Percentiles rank a stretch among this genome's conserved stretches.
phyloP scores from a whole-genome alignment of 306 rosid species.

The Morella rubra region DNA sequence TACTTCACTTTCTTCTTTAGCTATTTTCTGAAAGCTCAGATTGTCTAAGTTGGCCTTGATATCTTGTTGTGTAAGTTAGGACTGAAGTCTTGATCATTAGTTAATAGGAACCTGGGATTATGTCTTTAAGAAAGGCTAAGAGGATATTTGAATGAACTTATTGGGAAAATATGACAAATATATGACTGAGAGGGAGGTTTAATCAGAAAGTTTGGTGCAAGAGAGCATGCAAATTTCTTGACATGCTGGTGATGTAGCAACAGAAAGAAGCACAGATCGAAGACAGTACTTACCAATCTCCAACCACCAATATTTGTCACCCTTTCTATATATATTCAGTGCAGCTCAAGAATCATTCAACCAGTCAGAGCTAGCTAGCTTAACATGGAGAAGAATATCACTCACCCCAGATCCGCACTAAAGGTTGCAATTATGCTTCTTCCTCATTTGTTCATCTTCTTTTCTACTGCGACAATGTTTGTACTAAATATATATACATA shows the following conservation, averaged over 20 bases:
- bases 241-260: constrained; percentile 86
- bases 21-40: neutral
- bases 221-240: constrained; percentile 58
- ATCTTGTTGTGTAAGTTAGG: neutral
- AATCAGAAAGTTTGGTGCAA: constrained; percentile 96
- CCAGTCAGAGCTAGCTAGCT: constrained; percentile 2
- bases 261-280: constrained; percentile 43
- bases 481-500: constrained; percentile 31
- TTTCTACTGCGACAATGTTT: constrained; percentile 11
- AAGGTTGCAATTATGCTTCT: constrained; percentile 49
- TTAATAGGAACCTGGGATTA: constrained; percentile 29
- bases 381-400: constrained; percentile 67
- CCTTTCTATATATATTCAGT: constrained; percentile 38
- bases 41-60: neutral
- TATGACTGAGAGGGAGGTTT: constrained; percentile 79
- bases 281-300: constrained; percentile 76
- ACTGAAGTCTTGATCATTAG: constrained; percentile 14
- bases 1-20: neutral
- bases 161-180: constrained; percentile 42
- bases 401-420: constrained; percentile 52
- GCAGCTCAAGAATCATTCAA: constrained; percentile 27
- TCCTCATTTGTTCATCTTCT: constrained; percentile 4
- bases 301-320: constrained; percentile 37
- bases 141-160: constrained; percentile 62
- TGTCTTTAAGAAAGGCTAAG: constrained; percentile 37